Percentiles rank a stretch among this genome's conserved stretches.
These are phyloP conservation scores for Cochlearia excelsa DNA, from an alignment of 345 rosid genomes.

Conservation along the genomic window DNA sequence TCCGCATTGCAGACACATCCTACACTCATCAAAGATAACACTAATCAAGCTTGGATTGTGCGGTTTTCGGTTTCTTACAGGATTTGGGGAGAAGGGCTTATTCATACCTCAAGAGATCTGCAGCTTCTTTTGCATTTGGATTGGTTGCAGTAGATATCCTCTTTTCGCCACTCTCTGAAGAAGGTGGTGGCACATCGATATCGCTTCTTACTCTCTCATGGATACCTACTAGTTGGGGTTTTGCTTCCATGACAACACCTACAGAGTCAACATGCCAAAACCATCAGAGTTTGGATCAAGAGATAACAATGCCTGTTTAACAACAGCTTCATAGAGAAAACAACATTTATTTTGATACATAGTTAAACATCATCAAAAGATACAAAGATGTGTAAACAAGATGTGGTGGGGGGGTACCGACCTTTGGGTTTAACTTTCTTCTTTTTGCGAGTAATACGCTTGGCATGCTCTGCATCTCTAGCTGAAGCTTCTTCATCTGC, in stretches of 20 bases:
- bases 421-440: conserved; percentile 71
- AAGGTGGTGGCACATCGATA: conserved; percentile 54
- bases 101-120: conserved; percentile 70
- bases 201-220: conserved; percentile 89
- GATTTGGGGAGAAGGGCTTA: background rate
- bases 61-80: background rate
- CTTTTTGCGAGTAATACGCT: conserved; percentile 51
- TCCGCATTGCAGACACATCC: conserved; percentile 92
- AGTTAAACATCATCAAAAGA: background rate
- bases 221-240: conserved; percentile 80
- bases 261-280: conserved; percentile 19
- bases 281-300: conserved; percentile 6
- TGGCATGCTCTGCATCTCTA: conserved; percentile 47
- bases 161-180: conserved; percentile 50
- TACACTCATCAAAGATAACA: conserved; percentile 19
- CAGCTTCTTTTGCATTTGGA: conserved; percentile 91
- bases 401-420: conserved; percentile 15
- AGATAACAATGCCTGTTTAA: background rate
- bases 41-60: background rate
- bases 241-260: conserved; percentile 83
- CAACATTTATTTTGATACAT: background rate
- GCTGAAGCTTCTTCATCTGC: conserved; percentile 49
- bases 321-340: too few species aligned
- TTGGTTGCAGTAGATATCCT: conserved; percentile 67
- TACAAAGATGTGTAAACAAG: conserved; percentile 9